Conservation (phyloP, 345 rosid genomes). For the Geranium brycei region DNA sequence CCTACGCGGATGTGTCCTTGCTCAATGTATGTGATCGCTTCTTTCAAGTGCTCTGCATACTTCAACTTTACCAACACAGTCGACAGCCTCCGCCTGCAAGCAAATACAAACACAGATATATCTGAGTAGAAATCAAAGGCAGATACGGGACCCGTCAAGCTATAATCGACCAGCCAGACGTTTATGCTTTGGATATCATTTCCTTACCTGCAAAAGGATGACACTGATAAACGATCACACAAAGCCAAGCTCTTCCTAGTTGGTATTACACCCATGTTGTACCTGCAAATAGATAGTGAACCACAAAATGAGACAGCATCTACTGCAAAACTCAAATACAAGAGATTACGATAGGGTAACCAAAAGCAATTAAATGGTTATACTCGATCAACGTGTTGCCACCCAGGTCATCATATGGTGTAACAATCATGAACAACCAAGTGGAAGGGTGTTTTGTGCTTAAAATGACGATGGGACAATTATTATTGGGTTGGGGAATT, state of each 20-base stretch:
- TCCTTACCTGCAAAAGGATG: conserved; percentile 73
- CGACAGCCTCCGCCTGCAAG: conserved; percentile 65
- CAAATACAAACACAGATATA: not conserved
- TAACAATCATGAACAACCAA: too few species aligned
- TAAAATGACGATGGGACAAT: too few species aligned
- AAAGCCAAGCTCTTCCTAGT: conserved; percentile 80
- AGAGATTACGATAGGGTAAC: not conserved
- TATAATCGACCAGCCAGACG: not conserved
- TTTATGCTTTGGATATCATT: not conserved
- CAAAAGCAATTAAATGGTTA: too few species aligned
- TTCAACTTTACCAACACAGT: conserved; percentile 51
- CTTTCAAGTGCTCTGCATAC: conserved; percentile 80
- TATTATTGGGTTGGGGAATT: too few species aligned
- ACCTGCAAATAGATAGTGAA: conserved; percentile 35
- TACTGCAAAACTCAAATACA: not conserved
- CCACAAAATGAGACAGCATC: conserved; percentile 2
- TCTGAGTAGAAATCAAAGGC: not conserved
- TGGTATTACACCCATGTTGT: conserved; percentile 84
- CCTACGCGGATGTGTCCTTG: conserved; percentile 95
- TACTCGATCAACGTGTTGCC: too few species aligned
- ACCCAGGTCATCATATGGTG: too few species aligned
- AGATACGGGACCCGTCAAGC: not conserved
- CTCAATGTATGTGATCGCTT: conserved; percentile 84
- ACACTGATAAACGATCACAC: conserved; percentile 56
- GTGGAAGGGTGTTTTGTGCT: too few species aligned